Evolutionary conservation across 176 grass and related monocot genomes (phyloP), one percentile per base, ranked within the genome.

Genomic region (Lolium rigidum): DNA sequence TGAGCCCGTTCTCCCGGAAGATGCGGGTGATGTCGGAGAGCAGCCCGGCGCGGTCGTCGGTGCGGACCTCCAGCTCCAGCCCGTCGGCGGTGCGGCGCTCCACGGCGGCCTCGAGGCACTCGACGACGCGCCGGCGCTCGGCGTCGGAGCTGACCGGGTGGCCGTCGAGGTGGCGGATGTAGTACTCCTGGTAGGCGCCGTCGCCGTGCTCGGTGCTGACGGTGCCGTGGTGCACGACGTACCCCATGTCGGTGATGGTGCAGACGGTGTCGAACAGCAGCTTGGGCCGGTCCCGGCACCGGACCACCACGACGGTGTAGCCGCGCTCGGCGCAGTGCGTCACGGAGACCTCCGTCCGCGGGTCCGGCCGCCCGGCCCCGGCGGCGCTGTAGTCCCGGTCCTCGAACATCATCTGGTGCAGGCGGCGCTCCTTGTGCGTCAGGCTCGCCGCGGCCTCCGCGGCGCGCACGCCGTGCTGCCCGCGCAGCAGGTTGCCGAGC

Each of bases 111-210:
- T 95, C 85, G 9, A 98, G 93, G 93, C 93, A 88, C 24, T 84
- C 76, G 5, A 90, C 89, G 5, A 98, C 70, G 2, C 93, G 89
- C 12, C 61, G 85, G 16, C 91, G 86, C 77, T 98, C 95, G 1
- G 80, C 83, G 76, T 93, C 91, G 1, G 80, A 90, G 10, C 82
- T 79, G 10, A 95, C 74, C 10, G 95, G 89, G 44, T 51, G 15
- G 55, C 95, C 95, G 61, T 95, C 93, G 7, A 93, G 72, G 83
- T 90, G 87, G 9, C 95, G 84, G 74, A 98, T 95, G 91, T 93
- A 98, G 82, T 93, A 98, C 82, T 98, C 95, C 91, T 95, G 95
- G 84, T 98, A 98, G 10, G 95, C 95, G 64, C 90, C 83, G 55
- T 71, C 83, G 48, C 41, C 55, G 3, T 74, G 81, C 80, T 77